These are phyloP conservation scores for Allomyces macrogynus DNA, from an alignment of 192 early-diverging fungal genomes.

Conservation along the genomic window DNA sequence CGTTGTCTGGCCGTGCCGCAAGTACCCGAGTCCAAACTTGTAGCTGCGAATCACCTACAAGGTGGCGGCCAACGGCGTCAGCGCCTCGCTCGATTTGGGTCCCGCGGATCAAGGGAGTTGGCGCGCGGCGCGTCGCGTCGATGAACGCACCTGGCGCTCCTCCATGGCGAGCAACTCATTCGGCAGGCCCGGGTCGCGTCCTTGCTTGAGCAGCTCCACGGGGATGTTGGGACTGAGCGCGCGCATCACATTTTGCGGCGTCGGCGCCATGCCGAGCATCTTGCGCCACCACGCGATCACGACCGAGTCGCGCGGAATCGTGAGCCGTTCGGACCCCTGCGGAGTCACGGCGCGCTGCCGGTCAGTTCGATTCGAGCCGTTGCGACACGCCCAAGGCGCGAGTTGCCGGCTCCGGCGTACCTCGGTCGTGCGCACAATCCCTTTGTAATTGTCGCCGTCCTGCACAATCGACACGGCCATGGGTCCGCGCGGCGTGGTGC, in stretches of 20 bases:
- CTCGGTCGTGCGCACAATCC: constrained; percentile 20
- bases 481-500: constrained; percentile 22
- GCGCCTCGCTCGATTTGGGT: too few species aligned
- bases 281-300: constrained; percentile 19
- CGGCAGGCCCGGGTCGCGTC: constrained; percentile 27
- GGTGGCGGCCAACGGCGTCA: background rate
- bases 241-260: constrained; percentile 16
- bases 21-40: constrained; percentile 46
- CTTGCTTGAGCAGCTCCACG: constrained; percentile 16
- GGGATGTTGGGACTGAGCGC: constrained; percentile 27
- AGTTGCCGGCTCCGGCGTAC: constrained; percentile 2
- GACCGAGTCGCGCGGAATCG: constrained; percentile 16
- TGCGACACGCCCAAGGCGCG: background rate
- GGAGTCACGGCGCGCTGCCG: background rate
- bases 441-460: constrained; percentile 28
- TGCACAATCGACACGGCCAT: constrained; percentile 27
- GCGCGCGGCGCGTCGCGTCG: background rate
- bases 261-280: constrained; percentile 19
- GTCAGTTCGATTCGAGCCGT: background rate
- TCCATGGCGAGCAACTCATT: constrained; percentile 44
- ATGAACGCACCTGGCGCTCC: constrained; percentile 23
- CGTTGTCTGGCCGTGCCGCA: constrained; percentile 22
- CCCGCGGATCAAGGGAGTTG: background rate
- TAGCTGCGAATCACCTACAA: constrained; percentile 32
- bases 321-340: constrained; percentile 34